Evolutionary conservation across 2,329 filamentous ascomycete genomes (phyloP), one percentile per base, ranked within the genome.

Genomic region (Venturia nashicola): DNA sequence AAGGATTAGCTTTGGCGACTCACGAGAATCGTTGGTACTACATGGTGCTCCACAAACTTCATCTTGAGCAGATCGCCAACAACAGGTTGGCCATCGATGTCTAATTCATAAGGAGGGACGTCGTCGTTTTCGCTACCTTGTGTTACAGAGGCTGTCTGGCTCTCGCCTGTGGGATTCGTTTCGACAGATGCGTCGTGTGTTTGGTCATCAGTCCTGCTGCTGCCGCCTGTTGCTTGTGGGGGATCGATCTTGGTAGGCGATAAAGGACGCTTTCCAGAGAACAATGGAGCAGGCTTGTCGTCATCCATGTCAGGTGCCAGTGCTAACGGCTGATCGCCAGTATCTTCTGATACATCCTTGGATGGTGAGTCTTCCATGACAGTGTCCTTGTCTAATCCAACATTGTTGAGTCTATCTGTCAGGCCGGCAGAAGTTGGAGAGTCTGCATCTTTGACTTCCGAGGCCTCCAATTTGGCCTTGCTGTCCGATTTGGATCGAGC

Each of bases 21-120:
- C 82, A 96, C 91, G 73, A 99, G 77, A 70, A 99, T 97, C 2
- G 91, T 96, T 36, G 94, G 94, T 62, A 99, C 92, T 67, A 99
- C 94, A 68, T 86, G 85, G 75, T 97, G 86, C 74, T 97, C 88
- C 32, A 97, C 92, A 77, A 99, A 97, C 76, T 93, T 91, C 75
- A 94, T 92, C 78, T 99, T 99, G 66, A 99, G 79, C 70, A 88
- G 89, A 74, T 99, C 94, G 61, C 94, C 94, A 12, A 99, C 94
- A 27, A 99, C 91, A 2, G 91, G 89, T 40, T 83, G 81, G 7
- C 85, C 84, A 68, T 86, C 82, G 36, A 79, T 73, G 67, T 86
- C 85, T 18, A 80, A 77, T 67, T 86, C 84, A 65, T 84, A 82
- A 32, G 79, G 77, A 40, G 69, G 23, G 32, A 20, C 36, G 18